Evolutionary conservation across 1,139 yeast genomes (phyloP), one percentile per base, ranked within the genome.

Genomic region (Blastobotrys proliferans): DNA sequence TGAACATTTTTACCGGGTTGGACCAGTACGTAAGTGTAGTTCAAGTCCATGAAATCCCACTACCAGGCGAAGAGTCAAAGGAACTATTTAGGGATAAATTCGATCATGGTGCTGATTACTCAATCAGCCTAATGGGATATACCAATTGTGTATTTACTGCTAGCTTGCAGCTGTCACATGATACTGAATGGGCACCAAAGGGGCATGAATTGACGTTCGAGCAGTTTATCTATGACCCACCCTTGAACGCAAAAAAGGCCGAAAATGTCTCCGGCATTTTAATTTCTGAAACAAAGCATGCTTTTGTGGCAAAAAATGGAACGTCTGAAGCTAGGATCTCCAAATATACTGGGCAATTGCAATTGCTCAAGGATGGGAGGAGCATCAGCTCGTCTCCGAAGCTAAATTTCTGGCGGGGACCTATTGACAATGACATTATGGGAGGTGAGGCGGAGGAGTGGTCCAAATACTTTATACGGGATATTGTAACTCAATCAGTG

Each of bases 341-440:
- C 20, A 44, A 44, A 24, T 21, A 19, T 17, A 35, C 43, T 28
- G 44, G 47, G 4, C 30, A 35, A 16, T 20, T 44, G 17, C 20
- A 18, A 9, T 4, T 43, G 17, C 10, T 17, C 19, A 38, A 44
- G 19, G 27, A 38, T 17, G 43, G 43, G 11, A 27, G 22, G 16
- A n/a, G 24, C 2, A n/a, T n/a, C n/a, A n/a, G n/a, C n/a, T 5
- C 16, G 4, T 40, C 42, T 3, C 46, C 47, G 3, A 27, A 34
- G 18, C 43, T 54, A 21, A 55, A 54, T 17, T 45, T 63, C 45
- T 66, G 64, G 66, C 53, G 69, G 41, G 62, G 69, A 4, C 60
- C 62, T 18, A 63, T 60, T 17, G 66, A 63, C 46, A 65, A 65
- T 40, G 69, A 64, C 45, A n/a, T n/a, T n/a, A 45, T 48, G 3